Evolutionary conservation across 1,284 basidiomycete genomes (phyloP).

Genomic region (Tilletiopsis washingtonensis): DNA sequence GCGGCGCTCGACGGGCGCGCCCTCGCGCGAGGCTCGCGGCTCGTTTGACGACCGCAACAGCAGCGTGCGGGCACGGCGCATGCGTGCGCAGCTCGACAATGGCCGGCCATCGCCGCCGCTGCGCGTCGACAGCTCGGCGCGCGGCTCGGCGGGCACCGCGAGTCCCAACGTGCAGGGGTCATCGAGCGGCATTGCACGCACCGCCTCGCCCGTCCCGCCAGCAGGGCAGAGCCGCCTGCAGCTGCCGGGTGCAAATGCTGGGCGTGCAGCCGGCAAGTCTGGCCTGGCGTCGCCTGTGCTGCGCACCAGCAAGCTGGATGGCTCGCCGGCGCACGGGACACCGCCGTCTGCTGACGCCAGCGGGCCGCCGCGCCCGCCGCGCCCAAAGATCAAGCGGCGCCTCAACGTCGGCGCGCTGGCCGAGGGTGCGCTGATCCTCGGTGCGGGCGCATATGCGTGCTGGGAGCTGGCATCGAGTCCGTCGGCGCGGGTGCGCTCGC

Average conservation of each 20-base stretch:
- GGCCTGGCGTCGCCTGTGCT: too few relatives aligned
- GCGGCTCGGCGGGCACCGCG: too few relatives aligned
- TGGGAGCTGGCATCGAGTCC: constrained; percentile 14
- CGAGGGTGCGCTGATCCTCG: constrained; percentile 17
- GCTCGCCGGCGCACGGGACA: neutral
- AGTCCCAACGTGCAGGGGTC: too few relatives aligned
- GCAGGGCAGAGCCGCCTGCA: too few relatives aligned
- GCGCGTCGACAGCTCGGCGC: too few relatives aligned
- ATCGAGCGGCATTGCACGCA: too few relatives aligned
- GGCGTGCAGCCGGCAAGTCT: too few relatives aligned
- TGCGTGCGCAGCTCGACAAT: too few relatives aligned
- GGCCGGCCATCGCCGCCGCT: too few relatives aligned
- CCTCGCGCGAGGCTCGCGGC: neutral
- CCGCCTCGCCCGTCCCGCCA: too few relatives aligned
- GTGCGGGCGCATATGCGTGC: constrained; percentile 16
- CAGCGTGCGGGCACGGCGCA: neutral
- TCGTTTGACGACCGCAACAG: neutral
- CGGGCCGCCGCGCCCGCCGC: neutral
- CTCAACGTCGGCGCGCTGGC: constrained; percentile 16
- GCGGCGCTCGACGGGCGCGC: neutral
- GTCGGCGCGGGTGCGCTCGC: constrained; percentile 1
- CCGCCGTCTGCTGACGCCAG: neutral
- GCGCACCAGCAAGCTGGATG: too few relatives aligned
- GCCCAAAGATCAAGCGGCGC: neutral
- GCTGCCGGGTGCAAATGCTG: too few relatives aligned